Base-by-base conservation (phyloP, 495 filamentous ascomycete species). In the Cercophora newfieldiana region DNA sequence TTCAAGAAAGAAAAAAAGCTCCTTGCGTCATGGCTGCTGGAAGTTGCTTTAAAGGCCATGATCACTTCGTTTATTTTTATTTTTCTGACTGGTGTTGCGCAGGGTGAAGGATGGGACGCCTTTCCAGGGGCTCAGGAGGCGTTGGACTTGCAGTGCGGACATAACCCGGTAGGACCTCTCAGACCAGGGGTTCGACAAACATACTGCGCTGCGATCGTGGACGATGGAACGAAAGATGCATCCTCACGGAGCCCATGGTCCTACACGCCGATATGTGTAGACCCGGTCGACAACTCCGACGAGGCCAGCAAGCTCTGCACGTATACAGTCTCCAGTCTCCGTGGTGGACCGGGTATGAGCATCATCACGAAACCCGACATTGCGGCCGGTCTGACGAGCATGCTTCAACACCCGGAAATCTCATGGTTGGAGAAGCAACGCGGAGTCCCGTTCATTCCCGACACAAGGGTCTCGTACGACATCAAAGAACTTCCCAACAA, bases 301-400 rank as follows among this genome's bases (percentile, higher is more conserved):
- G 49, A 24, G 57, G 28, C 59, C 26, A 51, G 59, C n/a, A 76
- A 75, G 63, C 63, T 76, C 3, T 76, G 74, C 59, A 66, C 68
- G 8, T 76, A 47, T 61, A 76, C 74, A 0, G 59, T 67, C 24
- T 25, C 48, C 19, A 64, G 50, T 18, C 61, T 71, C 12, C 67
- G 74, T 12, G 74, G 72, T 25, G 69, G 65, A 12, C 30, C 22
- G 1, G 69, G 67, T 0, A 54, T 72, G 31, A 73, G 70, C 51
- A 59, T 76, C 59, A 51, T 76, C 49, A 76, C 74, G 5, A 76
- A 69, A 0, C 72, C 74, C 1, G 53, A 63, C 33, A 49, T 63
- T 21, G 74, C 74, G 1, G 71, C 74, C 0, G 49, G 62, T 5
- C 56, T 66, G 0, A 50, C 66, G 18, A 61, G 25, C 2, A 54